Percentiles rank a stretch among this genome's conserved stretches.
phyloP scores from a whole-genome alignment of 495 filamentous ascomycete genomes.

The Penicillium taxi region DNA sequence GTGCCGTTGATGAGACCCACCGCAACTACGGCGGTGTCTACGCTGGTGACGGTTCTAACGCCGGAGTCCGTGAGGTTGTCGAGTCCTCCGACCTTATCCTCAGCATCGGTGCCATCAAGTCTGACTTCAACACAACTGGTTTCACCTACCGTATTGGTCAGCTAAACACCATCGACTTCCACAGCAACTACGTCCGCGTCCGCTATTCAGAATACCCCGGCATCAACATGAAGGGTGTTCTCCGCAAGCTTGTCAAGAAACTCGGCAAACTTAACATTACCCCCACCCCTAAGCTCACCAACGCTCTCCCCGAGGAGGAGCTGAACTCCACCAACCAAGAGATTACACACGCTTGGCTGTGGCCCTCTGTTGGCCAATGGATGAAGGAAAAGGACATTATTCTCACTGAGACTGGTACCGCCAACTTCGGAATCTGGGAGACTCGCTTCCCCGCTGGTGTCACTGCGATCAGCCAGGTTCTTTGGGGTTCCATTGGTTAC shows the following conservation, averaged over 20 bases:
- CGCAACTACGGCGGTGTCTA: constrained; percentile 81
- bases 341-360: constrained; percentile 82
- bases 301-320: constrained; percentile 51
- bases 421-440: constrained; percentile 87
- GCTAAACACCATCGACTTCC: constrained; percentile 80
- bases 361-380: constrained; percentile 74
- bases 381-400: constrained; percentile 68
- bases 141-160: constrained; percentile 81
- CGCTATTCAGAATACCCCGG: constrained; percentile 78
- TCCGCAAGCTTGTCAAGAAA: constrained; percentile 60
- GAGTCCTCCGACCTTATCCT: constrained; percentile 79
- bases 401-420: constrained; percentile 82
- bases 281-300: constrained; percentile 35
- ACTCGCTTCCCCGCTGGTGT: constrained; percentile 71
- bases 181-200: constrained; percentile 67
- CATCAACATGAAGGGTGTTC: constrained; percentile 78
- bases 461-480: constrained; percentile 70
- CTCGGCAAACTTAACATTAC: constrained; percentile 50
- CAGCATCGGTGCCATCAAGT: constrained; percentile 73
- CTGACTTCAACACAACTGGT: constrained; percentile 86
- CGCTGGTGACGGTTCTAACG: constrained; percentile 67
- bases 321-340: constrained; percentile 35
- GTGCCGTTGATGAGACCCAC: constrained; percentile 71
- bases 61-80: constrained; percentile 62
- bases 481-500: constrained; percentile 87